A percentile compares a stretch with the other conserved stretches of the same genome.
phyloP scores from a whole-genome alignment of 2,329 filamentous ascomycete genomes.

The Mycosphaerella sp. region DNA sequence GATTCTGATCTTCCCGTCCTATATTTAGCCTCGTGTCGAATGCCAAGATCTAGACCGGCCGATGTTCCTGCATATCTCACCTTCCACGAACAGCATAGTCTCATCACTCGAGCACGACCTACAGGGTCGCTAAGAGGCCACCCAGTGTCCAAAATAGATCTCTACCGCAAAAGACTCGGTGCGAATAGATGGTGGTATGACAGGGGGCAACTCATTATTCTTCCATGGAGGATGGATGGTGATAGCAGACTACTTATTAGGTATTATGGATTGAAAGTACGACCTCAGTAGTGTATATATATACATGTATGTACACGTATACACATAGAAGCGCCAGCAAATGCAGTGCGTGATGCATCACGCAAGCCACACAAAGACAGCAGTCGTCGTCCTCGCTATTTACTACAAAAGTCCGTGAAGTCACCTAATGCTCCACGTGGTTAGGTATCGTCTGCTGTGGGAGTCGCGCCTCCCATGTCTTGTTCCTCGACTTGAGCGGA shows the following conservation, averaged over 20 bases:
- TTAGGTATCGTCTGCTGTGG: neutral
- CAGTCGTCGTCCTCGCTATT: neutral
- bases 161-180: too few species aligned
- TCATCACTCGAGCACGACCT: too few species aligned
- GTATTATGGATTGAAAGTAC: too few species aligned
- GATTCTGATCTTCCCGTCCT: neutral
- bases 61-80: neutral
- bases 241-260: too few species aligned
- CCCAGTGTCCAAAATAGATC: too few species aligned
- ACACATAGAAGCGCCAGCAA: neutral
- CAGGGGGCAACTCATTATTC: too few species aligned
- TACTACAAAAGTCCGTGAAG: neutral
- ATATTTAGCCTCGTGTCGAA: neutral
- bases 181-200: too few species aligned
- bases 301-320: neutral
- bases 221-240: too few species aligned
- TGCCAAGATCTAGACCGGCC: neutral
- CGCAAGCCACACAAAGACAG: too few species aligned
- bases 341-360: neutral
- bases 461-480: too few species aligned
- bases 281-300: too few species aligned
- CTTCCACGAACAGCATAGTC: neutral
- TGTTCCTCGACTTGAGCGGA: neutral
- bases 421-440: neutral
- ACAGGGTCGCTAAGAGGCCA: too few species aligned